Evolutionary conservation across 768 basidiomycete genomes (phyloP).

Genomic region (Daedaleopsis sinensis): DNA sequence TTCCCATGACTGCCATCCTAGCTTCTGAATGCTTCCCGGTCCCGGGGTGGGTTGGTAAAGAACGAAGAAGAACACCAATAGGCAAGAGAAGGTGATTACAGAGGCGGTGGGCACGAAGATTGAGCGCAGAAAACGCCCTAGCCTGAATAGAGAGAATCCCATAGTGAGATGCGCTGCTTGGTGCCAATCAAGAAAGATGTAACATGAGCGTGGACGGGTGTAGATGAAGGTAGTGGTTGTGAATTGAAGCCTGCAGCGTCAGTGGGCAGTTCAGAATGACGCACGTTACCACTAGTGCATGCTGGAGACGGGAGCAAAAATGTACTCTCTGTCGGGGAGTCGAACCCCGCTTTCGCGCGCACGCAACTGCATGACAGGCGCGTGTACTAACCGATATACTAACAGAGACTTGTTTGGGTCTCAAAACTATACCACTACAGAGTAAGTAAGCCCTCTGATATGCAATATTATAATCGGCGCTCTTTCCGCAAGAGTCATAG

Average conservation of each 20-base stretch:
- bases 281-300: too few relatives aligned
- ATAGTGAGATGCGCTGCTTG: conserved; percentile 20
- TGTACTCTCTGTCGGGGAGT: conserved; percentile 30
- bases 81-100: conserved; percentile 65
- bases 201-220: not conserved
- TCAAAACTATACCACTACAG: conserved; percentile 22
- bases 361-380: conserved; percentile 4
- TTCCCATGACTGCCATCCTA: conserved; percentile 94
- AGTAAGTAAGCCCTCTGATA: too few relatives aligned
- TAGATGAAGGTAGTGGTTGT: not conserved
- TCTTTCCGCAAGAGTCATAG: too few relatives aligned
- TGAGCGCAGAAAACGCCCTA: conserved; percentile 55
- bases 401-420: conserved; percentile 4
- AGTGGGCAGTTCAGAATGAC: too few relatives aligned
- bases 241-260: too few relatives aligned
- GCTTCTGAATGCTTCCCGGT: conserved; percentile 66
- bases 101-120: conserved; percentile 61
- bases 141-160: conserved; percentile 31
- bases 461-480: too few relatives aligned
- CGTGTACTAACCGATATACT: too few relatives aligned
- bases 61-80: conserved; percentile 78
- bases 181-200: not conserved
- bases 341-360: conserved; percentile 38
- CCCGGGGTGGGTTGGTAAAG: conserved; percentile 80
- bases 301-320: too few relatives aligned